Evolutionary conservation across 345 rosid genomes (phyloP), one percentile per base, ranked within the genome.

Genomic region (Xanthoceras sorbifolium): DNA sequence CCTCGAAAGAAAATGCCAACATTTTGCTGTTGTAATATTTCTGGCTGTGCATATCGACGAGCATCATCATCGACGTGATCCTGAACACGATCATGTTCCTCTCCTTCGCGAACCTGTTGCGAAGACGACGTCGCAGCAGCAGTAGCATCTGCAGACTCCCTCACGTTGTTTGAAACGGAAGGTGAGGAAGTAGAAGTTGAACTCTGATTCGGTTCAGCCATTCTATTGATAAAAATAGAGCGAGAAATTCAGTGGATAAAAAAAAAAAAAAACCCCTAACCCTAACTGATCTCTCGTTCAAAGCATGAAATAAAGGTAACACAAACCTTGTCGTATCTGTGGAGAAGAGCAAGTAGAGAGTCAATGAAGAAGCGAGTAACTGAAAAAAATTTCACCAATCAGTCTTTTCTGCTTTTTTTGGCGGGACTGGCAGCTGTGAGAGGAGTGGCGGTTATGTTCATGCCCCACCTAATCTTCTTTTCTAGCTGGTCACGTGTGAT

Each of bases 191-290:
- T 1, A 57, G 62, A 6, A 42, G 46, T 14, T 3, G 46, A 79
- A 78, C 57, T 81, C 69, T 79, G 82, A 71, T 84, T 90, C 29
- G 86, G 93, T 40, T 84, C 89, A 50, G 84, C 86, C 93, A 89
- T 91, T 48, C 77, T 78, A 14, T 10, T 42, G 46, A 42, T 42
- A 42, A 42, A 42, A 42, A 20, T 54, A 40, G 34, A 3, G 32
- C 34, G 26, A 28, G 63, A 72, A 42, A 42, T 42, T 42, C 12
- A 34, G 34, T 22, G 11, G 62, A 44, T 14, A 32, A 69, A 48
- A 3, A 67, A 10, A n/a, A 2, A 74, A 42, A 32, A 62, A 57
- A 81, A 85, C 80, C 85, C 87, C 82, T 81, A 75, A 77, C 9
- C 15, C 44, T 48, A 78, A 22, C 22, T 57, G 20, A 61, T 61